A percentile compares a stretch with the other conserved stretches of the same genome.
These are phyloP conservation scores for Alternaria panax DNA, from an alignment of 2,329 filamentous ascomycete genomes.

Conservation along the genomic window DNA sequence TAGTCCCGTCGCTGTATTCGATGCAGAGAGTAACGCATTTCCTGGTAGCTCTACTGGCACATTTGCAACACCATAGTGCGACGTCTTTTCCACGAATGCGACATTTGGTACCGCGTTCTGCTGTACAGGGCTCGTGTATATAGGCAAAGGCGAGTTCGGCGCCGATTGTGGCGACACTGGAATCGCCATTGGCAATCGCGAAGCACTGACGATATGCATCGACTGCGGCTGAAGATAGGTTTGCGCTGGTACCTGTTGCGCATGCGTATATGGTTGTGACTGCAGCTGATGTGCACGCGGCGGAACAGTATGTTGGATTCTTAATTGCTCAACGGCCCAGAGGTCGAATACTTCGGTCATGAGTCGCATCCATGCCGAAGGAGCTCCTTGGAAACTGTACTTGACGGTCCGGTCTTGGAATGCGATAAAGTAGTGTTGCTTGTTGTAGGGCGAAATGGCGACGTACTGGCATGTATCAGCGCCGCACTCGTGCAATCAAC, in stretches of 20 bases:
- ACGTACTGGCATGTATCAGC: conserved; percentile 35
- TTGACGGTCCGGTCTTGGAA: conserved; percentile 43
- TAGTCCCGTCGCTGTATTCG: conserved; percentile 14
- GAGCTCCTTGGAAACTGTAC: conserved; percentile 44
- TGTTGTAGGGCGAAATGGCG: conserved; percentile 44
- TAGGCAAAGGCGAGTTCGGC: conserved; percentile 18
- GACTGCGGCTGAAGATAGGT: conserved; percentile 14
- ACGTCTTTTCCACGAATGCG: conserved; percentile 18
- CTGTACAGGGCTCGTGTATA: conserved; percentile 20
- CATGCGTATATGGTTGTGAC: conserved; percentile 5
- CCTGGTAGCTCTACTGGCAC: conserved; percentile 30
- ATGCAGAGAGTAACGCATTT: conserved; percentile 14
- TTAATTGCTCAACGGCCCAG: conserved; percentile 38
- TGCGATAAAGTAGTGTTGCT: conserved; percentile 44
- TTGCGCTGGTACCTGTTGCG: conserved; percentile 18
- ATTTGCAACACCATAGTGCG: conserved; percentile 22
- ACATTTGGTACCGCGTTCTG: conserved; percentile 12
- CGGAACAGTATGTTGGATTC: conserved; percentile 12
- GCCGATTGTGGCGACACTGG: conserved; percentile 24
- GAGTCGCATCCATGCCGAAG: conserved; percentile 43
- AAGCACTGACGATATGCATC: conserved; percentile 11
- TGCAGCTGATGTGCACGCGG: conserved; percentile 12
- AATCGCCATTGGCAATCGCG: not conserved
- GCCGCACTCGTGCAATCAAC: not conserved
- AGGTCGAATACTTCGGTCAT: conserved; percentile 43